These are phyloP conservation scores for Discostella stelligeroides DNA, from an alignment of 108 stramenopile genomes.

Conservation along the genomic window DNA sequence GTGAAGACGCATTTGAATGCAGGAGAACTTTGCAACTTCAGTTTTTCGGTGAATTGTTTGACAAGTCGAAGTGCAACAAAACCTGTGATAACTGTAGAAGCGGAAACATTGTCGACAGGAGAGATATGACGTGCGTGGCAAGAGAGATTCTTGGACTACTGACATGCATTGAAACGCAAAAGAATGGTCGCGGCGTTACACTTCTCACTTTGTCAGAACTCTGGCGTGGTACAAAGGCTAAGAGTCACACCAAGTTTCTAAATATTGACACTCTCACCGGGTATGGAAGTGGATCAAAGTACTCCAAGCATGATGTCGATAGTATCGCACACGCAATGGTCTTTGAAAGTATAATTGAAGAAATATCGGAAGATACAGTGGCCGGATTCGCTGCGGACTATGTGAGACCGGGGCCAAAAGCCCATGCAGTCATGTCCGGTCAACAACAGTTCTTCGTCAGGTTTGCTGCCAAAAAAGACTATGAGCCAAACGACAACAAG, in stretches of 20 bases:
- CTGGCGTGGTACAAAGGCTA: slow-evolving; percentile 75
- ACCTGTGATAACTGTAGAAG: slow-evolving; percentile 91
- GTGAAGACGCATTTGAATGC: slow-evolving; percentile 85
- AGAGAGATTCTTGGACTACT: slow-evolving; percentile 61
- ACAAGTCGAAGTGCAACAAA: slow-evolving; percentile 69
- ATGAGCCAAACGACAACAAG: slow-evolving; percentile 35
- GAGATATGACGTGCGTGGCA: slow-evolving; percentile 69
- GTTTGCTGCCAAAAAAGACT: slow-evolving; percentile 51
- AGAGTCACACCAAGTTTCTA: slow-evolving; percentile 63
- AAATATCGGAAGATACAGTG: slow-evolving; percentile 48
- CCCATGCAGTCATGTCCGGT: slow-evolving; percentile 48
- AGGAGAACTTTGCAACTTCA: slow-evolving; percentile 89
- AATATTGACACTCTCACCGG: slow-evolving; percentile 28
- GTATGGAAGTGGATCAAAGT: slow-evolving; percentile 72
- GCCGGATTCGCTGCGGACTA: slow-evolving; percentile 79
- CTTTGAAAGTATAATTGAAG: slow-evolving; percentile 73
- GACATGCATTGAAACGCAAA: slow-evolving; percentile 36
- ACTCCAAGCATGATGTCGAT: slow-evolving; percentile 71
- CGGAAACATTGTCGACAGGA: slow-evolving; percentile 59
- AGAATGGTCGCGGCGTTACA: slow-evolving; percentile 61
- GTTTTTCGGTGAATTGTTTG: slow-evolving; percentile 91
- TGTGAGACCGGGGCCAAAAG: slow-evolving; percentile 63
- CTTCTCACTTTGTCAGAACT: slow-evolving; percentile 74
- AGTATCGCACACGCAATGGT: slow-evolving; percentile 72
- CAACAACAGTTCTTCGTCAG: slow-evolving; percentile 63